A percentile compares a stretch with the other conserved stretches of the same genome.
phyloP scores from a whole-genome alignment of 257 asterid genomes.

The Solanum paucissectum region DNA sequence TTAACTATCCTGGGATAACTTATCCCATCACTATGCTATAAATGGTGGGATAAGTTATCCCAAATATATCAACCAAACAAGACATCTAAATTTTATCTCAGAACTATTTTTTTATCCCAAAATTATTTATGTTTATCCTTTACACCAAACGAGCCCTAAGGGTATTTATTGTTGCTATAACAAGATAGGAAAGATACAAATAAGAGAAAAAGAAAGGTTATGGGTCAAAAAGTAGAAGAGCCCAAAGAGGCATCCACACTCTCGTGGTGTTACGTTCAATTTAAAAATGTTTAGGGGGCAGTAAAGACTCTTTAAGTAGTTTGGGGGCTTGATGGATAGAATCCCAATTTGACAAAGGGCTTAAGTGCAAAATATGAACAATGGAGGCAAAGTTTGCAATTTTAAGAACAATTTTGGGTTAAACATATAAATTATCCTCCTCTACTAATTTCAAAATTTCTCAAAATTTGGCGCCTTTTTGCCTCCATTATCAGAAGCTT shows the following conservation, averaged over 20 bases:
- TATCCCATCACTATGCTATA: too few relatives aligned
- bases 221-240: neutral
- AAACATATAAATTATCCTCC: neutral
- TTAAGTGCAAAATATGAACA: neutral
- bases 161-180: neutral
- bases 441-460: neutral
- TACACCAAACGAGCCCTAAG: too few relatives aligned
- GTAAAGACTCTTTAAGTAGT: neutral
- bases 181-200: neutral
- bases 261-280: neutral
- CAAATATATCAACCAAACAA: too few relatives aligned
- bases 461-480: conserved; percentile 3
- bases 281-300: neutral
- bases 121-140: too few relatives aligned
- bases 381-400: neutral
- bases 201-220: neutral
- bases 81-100: too few relatives aligned
- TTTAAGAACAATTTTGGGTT: neutral
- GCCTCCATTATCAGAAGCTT: neutral
- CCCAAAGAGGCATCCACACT: neutral
- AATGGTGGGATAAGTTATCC: too few relatives aligned
- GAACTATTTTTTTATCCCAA: too few relatives aligned
- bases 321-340: neutral
- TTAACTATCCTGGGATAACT: too few relatives aligned
- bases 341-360: neutral